A percentile compares a stretch with the other conserved stretches of the same genome.
Conservation (phyloP, 225 moss, liverwort and hornwort species). For the Bryum argenteum region DNA sequence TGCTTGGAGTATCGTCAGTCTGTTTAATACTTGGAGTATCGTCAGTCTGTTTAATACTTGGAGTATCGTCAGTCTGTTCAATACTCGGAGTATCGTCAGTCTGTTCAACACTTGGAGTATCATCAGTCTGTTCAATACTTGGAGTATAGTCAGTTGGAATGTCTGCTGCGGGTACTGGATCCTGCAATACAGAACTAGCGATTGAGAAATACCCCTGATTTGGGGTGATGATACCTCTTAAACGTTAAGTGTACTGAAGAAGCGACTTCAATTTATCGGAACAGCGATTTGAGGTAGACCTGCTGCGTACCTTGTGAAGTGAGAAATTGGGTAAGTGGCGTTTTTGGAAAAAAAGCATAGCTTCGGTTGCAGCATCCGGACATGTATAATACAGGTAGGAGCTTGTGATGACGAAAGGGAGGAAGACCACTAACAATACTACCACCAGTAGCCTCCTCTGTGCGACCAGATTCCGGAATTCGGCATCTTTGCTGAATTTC, state of each 20-base stretch:
- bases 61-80: conserved; percentile 10
- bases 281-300: neutral
- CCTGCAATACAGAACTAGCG: too few relatives aligned
- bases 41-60: conserved; percentile 24
- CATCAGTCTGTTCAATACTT: conserved; percentile 2
- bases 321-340: conserved; percentile 37
- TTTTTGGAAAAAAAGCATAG: conserved; percentile 38
- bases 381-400: conserved; percentile 47
- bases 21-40: neutral
- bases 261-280: neutral
- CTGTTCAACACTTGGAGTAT: conserved; percentile 26
- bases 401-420: conserved; percentile 50
- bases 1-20: conserved; percentile 11
- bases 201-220: neutral
- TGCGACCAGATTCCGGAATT: conserved; percentile 23
- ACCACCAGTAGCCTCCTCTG: conserved; percentile 32
- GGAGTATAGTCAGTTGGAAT: conserved; percentile 5
- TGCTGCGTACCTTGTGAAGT: conserved; percentile 29
- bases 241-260: neutral
- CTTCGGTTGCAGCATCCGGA: conserved; percentile 46
- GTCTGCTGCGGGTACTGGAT: too few relatives aligned
- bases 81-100: conserved; percentile 10
- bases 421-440: conserved; percentile 37
- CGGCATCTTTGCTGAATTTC: conserved; percentile 29
- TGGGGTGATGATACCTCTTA: neutral